Evolutionary conservation across 108 stramenopile species (phyloP), one percentile per base, ranked within the genome.

Genomic region (Epithemia pelagica): DNA sequence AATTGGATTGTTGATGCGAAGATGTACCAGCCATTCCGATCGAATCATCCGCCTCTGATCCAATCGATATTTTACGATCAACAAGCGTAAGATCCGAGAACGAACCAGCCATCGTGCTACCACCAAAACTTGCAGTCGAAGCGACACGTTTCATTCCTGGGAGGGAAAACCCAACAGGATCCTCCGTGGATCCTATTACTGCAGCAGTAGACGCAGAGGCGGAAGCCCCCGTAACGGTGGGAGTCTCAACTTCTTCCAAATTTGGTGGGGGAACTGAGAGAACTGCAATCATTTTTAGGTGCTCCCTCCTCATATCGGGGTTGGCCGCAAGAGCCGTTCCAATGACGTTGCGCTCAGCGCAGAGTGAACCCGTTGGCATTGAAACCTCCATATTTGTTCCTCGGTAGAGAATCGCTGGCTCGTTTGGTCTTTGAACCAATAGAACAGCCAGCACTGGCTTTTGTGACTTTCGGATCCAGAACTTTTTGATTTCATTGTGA

Each of bases 301-400:
- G 80, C 62, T 90, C 76, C 10, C 96, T 80, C 55, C 73, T 84
- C 70, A 97, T 74, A 23, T 74, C 64, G 3, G 87, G 91, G 67
- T 95, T 86, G 26, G 60, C 62, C 1, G 95, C 96, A 52, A 97
- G 66, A 0, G 96, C 96, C 28, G 84, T 88, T 52, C 93, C 98
- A 74, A 98, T 98, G 7, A 91, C 98, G 65, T 95, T 95, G 1
- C 98, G 84, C 73, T 98, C 98, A 3, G 98, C 94, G 76, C 97
- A 98, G 18, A 98, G 85, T 7, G 94, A 96, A 24, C 97, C 97
- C 31, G 97, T 98, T 2, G 97, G 97, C 96, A 98, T 94, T 21
- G 87, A 89, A 19, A 97, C 96, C 80, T 99, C 98, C 96, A 99
- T 94, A 75, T 99, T 99, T 54, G 95, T 96, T 15, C 96, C 98